Evolutionary conservation across 2,329 filamentous ascomycete genomes (phyloP), one percentile per base, ranked within the genome.

Genomic region (Fusarium tuaranense): DNA sequence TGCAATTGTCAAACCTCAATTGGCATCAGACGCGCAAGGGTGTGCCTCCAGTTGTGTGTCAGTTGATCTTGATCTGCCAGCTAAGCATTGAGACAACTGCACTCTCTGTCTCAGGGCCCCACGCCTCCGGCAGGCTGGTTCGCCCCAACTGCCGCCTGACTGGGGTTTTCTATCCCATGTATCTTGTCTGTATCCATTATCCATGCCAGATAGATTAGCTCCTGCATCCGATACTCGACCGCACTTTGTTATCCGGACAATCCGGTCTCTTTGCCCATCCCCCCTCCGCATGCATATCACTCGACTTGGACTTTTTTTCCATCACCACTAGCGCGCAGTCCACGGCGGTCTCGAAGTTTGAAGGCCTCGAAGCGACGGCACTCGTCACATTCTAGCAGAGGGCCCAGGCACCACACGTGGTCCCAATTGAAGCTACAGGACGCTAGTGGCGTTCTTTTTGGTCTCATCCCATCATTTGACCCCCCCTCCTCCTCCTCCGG

Each of bases 381-480:
- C 61, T 72, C 72, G 55, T 75, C 68, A 72, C 53, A 55, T 38
- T 38, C 59, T 62, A 48, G 58, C 62, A 73, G 71, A 70, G 65
- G 65, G 30, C 48, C 63, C 72, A 75, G 67, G 63, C 63, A 65
- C 71, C 55, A 71, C 67, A 69, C 69, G 63, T 73, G 69, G 63
- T 25, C 60, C 55, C 46, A 57, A 59, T 36, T 44, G 34, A 51
- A 27, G 25, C 44, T 12, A 46, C 41, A 20, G 20, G 44, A 34
- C 48, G 13, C 58, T 74, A 75, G 69, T 48, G 61, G 46, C 59
- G 20, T 69, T 60, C 60, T 22, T 6, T 55, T 27, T 34, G 12
- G 32, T 14, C 32, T 14, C 63, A 27, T 65, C 64, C 65, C 71
- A 74, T 74, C 72, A 75, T 72, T 74, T 74, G 72, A 75, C 69